These are phyloP conservation scores for Eremomyces bilateralis DNA, from an alignment of 495 filamentous ascomycete genomes.

Conservation along the genomic window DNA sequence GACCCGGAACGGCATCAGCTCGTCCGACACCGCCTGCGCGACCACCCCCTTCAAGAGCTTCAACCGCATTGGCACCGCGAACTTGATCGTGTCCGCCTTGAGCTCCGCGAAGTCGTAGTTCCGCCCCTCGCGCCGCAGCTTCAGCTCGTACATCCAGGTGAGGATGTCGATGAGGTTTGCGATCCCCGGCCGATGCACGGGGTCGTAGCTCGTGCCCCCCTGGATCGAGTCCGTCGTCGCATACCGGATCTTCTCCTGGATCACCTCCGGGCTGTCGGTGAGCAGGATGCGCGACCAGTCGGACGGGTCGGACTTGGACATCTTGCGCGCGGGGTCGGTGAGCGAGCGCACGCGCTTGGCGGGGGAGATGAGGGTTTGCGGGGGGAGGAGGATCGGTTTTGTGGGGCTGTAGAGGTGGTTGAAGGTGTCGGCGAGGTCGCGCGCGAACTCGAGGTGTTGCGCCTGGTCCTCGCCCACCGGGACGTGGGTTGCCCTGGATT, in stretches of 20 bases:
- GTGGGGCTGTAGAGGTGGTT: slow-evolving; percentile 54
- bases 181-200: slow-evolving; percentile 47
- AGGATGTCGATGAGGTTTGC: slow-evolving; percentile 68
- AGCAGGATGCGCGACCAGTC: slow-evolving; percentile 58
- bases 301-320: slow-evolving; percentile 73
- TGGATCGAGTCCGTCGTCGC: slow-evolving; percentile 58
- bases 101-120: no score
- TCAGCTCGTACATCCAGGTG: no score
- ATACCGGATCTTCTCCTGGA: slow-evolving; percentile 40
- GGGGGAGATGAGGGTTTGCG: slow-evolving; percentile 55
- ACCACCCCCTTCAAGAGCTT: no score
- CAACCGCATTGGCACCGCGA: no score
- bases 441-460: slow-evolving; percentile 83
- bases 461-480: slow-evolving; percentile 85
- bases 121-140: no score
- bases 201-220: slow-evolving; percentile 45
- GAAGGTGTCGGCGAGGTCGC: slow-evolving; percentile 66
- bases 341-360: slow-evolving; percentile 80
- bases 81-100: no score
- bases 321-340: slow-evolving; percentile 50
- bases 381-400: slow-evolving; percentile 36
- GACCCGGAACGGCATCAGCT: no score
- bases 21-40: no score
- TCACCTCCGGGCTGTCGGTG: slow-evolving; percentile 38
- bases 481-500: slow-evolving; percentile 61